Evolutionary conservation across 495 filamentous ascomycete species (phyloP).

Genomic region (Penicillium dipodomyicola): DNA sequence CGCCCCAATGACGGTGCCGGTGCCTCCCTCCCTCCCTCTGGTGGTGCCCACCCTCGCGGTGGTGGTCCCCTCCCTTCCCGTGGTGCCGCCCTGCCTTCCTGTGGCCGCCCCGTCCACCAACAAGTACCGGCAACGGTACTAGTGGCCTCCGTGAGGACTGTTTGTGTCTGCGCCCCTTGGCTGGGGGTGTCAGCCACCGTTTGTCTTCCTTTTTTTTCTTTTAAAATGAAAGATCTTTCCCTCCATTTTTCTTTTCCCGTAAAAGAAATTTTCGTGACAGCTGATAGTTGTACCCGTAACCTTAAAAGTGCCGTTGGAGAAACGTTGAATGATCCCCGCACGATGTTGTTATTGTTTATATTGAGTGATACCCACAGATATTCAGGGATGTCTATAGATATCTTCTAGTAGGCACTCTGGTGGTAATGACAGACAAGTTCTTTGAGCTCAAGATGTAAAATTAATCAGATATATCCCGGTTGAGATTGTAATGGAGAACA

Average conservation of each 20-base stretch:
- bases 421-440: not conserved
- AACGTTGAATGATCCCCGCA: constrained; percentile 1
- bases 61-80: not conserved
- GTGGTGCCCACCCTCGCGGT: not conserved
- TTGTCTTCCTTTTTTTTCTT: not conserved
- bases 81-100: not conserved
- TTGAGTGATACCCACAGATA: not conserved
- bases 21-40: not conserved
- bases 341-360: not conserved
- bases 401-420: not conserved
- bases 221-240: not conserved
- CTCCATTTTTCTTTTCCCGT: not conserved
- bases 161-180: not conserved
- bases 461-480: not conserved
- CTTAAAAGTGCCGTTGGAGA: not conserved
- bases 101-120: not conserved
- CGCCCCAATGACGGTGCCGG: not conserved
- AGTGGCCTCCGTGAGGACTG: not conserved
- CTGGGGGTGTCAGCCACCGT: not conserved
- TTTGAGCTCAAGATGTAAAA: not conserved
- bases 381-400: too few relatives aligned
- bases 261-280: not conserved
- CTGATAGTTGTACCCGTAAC: not conserved
- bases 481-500: not conserved
- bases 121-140: constrained; percentile 5